Percentiles rank a stretch among this genome's conserved stretches.
These are phyloP conservation scores for Wallacemonas sp. DNA, from an alignment of 208 protist genomes.

Conservation along the genomic window DNA sequence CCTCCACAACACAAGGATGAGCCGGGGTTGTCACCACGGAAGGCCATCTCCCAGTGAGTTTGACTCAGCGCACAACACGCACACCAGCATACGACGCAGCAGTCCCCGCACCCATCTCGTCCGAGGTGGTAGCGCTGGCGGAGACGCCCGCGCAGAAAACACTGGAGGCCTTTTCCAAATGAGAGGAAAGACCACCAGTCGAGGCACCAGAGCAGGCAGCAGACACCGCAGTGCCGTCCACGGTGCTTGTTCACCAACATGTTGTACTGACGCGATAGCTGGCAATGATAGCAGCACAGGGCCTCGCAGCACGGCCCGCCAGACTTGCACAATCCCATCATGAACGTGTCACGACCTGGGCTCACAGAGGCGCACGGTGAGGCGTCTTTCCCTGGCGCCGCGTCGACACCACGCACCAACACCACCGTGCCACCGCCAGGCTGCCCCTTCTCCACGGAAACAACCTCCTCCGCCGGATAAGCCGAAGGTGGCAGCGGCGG, in stretches of 20 bases:
- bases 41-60: constrained; percentile 27
- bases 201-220: constrained; percentile 4
- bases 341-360: not conserved
- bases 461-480: no score
- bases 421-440: no score
- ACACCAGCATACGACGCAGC: constrained; percentile 9
- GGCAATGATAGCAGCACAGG: constrained; percentile 29
- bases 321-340: not conserved
- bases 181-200: not conserved
- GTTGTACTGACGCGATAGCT: constrained; percentile 21
- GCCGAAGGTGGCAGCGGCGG: no score
- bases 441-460: no score
- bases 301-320: constrained; percentile 15
- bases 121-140: constrained; percentile 16
- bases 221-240: constrained; percentile 6
- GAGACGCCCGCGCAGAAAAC: constrained; percentile 9
- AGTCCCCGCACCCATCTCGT: constrained; percentile 9
- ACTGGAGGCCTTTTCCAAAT: not conserved
- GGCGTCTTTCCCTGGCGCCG: no score
- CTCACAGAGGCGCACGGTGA: no score
- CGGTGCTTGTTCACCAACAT: constrained; percentile 7
- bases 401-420: no score
- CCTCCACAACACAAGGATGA: not conserved
- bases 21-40: constrained; percentile 19
- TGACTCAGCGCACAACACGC: constrained; percentile 17